A percentile compares a stretch with the other conserved stretches of the same genome.
phyloP scores from a whole-genome alignment of 2,329 filamentous ascomycete species.

The Claviceps monticola region DNA sequence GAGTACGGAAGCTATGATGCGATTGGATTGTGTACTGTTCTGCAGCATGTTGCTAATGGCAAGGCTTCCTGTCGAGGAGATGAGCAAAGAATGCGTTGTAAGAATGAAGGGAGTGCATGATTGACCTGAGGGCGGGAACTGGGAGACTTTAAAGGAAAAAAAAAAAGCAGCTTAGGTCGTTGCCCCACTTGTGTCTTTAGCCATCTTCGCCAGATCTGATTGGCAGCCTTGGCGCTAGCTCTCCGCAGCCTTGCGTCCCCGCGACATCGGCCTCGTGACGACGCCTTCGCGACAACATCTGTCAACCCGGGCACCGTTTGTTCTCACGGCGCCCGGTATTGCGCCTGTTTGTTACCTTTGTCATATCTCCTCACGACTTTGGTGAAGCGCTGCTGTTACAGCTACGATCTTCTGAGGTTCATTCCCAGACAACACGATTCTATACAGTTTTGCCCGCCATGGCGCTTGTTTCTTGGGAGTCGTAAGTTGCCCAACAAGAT shows the following conservation, averaged over 20 bases:
- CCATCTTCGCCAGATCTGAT: too few species aligned
- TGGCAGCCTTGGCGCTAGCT: too few species aligned
- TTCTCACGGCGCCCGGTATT: neutral
- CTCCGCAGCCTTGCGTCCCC: too few species aligned
- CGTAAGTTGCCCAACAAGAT: neutral
- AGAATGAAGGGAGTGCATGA: fast-evolving
- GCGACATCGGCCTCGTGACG: too few species aligned
- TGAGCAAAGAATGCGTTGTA: too few species aligned
- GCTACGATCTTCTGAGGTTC: neutral
- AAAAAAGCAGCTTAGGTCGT: neutral
- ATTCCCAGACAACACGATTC: neutral
- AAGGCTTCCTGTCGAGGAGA: neutral
- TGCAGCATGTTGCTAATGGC: neutral
- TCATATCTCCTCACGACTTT: neutral
- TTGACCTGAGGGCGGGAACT: neutral
- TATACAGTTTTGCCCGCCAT: neutral
- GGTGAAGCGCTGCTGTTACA: neutral
- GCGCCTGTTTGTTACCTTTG: too few species aligned
- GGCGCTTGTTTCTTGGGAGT: constrained; percentile 9
- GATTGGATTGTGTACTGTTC: too few species aligned
- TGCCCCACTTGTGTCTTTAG: neutral
- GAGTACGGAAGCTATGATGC: neutral
- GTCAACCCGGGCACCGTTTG: neutral
- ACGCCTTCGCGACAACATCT: too few species aligned
- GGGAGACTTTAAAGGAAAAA: neutral